Base-by-base conservation (phyloP, 2,329 filamentous ascomycete genomes). In the Dactylellina sp. region DNA sequence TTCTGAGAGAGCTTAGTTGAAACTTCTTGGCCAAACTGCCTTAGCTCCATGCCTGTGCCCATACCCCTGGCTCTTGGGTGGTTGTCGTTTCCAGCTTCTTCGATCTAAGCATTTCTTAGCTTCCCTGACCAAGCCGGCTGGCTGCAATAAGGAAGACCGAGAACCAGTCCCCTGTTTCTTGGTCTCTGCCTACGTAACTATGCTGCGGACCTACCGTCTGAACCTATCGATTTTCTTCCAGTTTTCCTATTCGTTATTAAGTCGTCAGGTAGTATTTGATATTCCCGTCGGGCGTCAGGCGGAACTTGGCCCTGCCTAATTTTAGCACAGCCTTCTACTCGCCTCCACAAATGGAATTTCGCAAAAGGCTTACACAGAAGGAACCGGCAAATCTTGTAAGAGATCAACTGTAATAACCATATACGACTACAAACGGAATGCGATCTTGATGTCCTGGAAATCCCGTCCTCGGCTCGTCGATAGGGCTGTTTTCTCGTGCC, bases 241-340 rank as follows among this genome's bases (percentile, higher is more conserved):
- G 12, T 6, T 6, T 35, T 35, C 32, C 12, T 12, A 35, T 52
- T 52, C 18, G 22, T 28, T 47, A 12, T 6, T 3, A 9, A 7
- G 18, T 6, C 24, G 18, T 12, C 7, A 47, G 22, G 46, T 20
- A 11, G 49, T 37, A 35, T 53, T 37, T 53, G 3, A 37, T 12
- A 7, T 5, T 7, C 4, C 20, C 5, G 16, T 22, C 14, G 25
- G 49, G 49, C 49, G 53, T 57, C n/a, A 57, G 53, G 39, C 53
- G 53, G 53, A 57, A 57, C 24, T 16, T 7, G 5, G 3, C 14
- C 42, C 24, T n/a, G 56, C 20, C 56, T 60, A 60, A 60, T 60
- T 60, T 60, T 60, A 60, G 56, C 56, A 47, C 44, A n/a, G 53
- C 53, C 53, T 42, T 42, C 6, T 18, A 7, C 44, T 50, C 24